Evolutionary conservation across 371 early-diverging fungal genomes (phyloP).

Genomic region (Capillidium rhysosporum): DNA sequence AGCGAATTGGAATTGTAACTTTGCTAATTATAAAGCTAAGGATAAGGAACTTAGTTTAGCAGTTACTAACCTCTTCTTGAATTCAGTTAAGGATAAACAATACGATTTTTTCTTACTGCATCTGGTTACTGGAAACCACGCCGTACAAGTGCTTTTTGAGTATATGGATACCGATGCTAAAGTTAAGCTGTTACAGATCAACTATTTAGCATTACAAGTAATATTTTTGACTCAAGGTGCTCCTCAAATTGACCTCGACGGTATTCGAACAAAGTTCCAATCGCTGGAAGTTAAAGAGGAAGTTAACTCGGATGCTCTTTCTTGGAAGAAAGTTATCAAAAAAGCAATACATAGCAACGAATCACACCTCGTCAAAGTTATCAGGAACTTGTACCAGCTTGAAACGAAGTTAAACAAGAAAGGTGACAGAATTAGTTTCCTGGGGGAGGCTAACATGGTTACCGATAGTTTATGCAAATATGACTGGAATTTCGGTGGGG

Average conservation of each 20-base stretch:
- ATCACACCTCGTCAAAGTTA: neutral
- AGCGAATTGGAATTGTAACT: neutral
- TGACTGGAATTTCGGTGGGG: neutral
- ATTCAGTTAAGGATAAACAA: neutral
- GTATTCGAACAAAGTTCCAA: too few species aligned
- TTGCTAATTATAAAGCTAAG: neutral
- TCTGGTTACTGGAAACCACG: constrained; percentile 3
- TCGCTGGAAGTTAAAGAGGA: neutral
- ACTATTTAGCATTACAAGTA: neutral
- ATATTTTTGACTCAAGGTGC: neutral
- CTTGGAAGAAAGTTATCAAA: neutral
- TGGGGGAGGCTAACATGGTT: neutral
- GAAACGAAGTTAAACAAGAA: neutral
- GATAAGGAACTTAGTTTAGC: neutral
- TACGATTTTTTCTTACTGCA: constrained; percentile 7
- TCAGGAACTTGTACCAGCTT: neutral
- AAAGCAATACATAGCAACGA: neutral
- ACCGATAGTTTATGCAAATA: neutral
- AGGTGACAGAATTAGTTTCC: too few species aligned
- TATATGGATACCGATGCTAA: neutral
- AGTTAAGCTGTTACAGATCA: constrained; percentile 1
- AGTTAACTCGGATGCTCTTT: neutral
- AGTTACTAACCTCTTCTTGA: neutral
- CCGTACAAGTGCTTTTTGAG: neutral
- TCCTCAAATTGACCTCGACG: neutral